Base-by-base conservation (phyloP, 2,329 filamentous ascomycete genomes). In the Fusarium kyushuense region DNA sequence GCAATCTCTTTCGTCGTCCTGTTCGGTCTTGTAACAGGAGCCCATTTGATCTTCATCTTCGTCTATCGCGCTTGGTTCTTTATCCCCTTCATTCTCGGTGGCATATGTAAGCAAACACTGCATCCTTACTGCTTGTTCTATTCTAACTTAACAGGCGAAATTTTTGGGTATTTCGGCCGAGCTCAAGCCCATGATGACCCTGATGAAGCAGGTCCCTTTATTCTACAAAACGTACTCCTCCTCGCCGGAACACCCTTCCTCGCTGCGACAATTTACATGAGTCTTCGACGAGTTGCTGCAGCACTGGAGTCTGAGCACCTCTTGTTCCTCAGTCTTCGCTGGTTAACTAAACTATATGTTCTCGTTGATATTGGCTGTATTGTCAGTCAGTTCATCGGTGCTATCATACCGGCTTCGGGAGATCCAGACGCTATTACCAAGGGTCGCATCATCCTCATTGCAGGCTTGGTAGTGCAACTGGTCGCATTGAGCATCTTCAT, bases 191-290 rank as follows among this genome's bases (percentile, higher is more conserved):
- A 43, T 7, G 25, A 52, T 14, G 1, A 5, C 1, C 49, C 58
- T 0, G 32, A 25, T 2, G 12, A 40, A 21, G 53, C 51, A 4
- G 47, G 56, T 0, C 56, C 46, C 0, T 66, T 62, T 1, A 49
- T 66, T 17, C 43, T 62, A 1, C 63, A 66, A 29, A 55, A 55
- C 3, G 42, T 66, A 1, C 56, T 66, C 2, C 46, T 66, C 2
- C 62, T 66, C 5, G 61, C 58, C 0, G 56, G 56, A 29, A 60
- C 62, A 4, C 43, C 57, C 4, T 61, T 66, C 9, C 53, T 66
- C 14, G 56, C 62, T 7, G 63, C 63, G 6, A 66, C 63, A 3
- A 66, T 66, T 8, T 66, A 66, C 14, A 66, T 66, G 63, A 61
- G 52, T 16, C 51, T 66, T 1, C 17, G 56, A 11, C 23, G 61